Evolutionary conservation across 257 asterid species (phyloP).

Genomic region (Solanum medicagineum): DNA sequence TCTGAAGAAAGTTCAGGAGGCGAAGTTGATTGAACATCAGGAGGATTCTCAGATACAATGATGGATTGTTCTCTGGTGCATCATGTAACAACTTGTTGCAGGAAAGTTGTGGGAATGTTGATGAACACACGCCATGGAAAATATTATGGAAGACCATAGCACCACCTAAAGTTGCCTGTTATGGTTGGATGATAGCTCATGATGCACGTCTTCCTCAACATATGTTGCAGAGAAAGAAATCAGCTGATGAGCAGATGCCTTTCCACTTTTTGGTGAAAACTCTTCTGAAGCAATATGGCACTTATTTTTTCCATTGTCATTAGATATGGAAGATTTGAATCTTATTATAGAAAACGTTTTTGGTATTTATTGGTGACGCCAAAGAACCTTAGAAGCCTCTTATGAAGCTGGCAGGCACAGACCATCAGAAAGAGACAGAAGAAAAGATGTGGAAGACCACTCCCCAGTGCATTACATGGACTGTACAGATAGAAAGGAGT

Average conservation of each 20-base stretch:
- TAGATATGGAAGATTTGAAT: neutral
- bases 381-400: neutral
- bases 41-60: neutral
- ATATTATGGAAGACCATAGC: no score
- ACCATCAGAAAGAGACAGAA: neutral
- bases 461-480: neutral
- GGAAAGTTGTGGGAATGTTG: no score
- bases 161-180: no score
- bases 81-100: neutral
- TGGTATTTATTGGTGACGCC: neutral
- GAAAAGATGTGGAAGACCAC: neutral
- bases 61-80: neutral
- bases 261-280: neutral
- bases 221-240: no score
- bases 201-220: no score
- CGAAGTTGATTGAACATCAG: neutral
- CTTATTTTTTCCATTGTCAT: neutral
- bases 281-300: neutral
- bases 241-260: no score
- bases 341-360: neutral
- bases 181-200: no score
- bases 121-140: no score
- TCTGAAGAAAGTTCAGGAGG: neutral
- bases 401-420: neutral
- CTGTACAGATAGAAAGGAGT: neutral